phyloP scores from a whole-genome alignment of 2,329 filamentous ascomycete species.

The Dryadomyces quercus-mongolicae region DNA sequence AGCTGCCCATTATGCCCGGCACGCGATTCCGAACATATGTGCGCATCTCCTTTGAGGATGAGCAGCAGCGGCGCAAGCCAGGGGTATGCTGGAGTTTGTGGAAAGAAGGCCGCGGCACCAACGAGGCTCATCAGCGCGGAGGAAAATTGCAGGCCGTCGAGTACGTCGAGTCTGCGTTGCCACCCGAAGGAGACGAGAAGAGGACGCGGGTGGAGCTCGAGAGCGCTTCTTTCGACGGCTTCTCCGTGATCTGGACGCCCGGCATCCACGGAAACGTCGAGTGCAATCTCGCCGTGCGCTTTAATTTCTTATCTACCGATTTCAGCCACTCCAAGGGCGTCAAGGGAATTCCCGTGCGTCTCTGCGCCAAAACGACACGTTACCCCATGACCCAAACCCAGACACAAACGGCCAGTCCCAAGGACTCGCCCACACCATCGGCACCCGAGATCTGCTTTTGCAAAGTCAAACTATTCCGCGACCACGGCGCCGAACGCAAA shows the following conservation, averaged over 20 bases:
- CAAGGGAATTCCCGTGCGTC: slow-evolving; percentile 87
- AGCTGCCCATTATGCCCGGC: slow-evolving; percentile 43
- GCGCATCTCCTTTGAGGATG: slow-evolving; percentile 94
- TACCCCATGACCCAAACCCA: slow-evolving; percentile 17
- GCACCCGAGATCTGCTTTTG: slow-evolving; percentile 70
- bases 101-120: slow-evolving; percentile 94
- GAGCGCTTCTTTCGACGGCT: slow-evolving; percentile 79
- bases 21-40: slow-evolving; percentile 80
- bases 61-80: slow-evolving; percentile 73
- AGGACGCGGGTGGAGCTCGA: slow-evolving; percentile 59
- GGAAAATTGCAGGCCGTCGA: slow-evolving; percentile 91
- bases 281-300: slow-evolving; percentile 80
- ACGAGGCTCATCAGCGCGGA: slow-evolving; percentile 86
- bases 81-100: slow-evolving; percentile 63
- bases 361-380: slow-evolving; percentile 72
- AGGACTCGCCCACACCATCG: slow-evolving; percentile 23
- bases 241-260: slow-evolving; percentile 81
- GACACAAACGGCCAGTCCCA: slow-evolving; percentile 31
- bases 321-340: slow-evolving; percentile 98
- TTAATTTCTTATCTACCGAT: slow-evolving; percentile 97
- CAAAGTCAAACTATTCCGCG: slow-evolving; percentile 93
- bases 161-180: slow-evolving; percentile 61
- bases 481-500: slow-evolving; percentile 91
- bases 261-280: slow-evolving; percentile 57
- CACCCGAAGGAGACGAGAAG: slow-evolving; percentile 50